A percentile compares a stretch with the other conserved stretches of the same genome.
Evolutionary conservation across 2,329 filamentous ascomycete genomes (phyloP).

Genomic region (Talaromyces verruculosus): DNA sequence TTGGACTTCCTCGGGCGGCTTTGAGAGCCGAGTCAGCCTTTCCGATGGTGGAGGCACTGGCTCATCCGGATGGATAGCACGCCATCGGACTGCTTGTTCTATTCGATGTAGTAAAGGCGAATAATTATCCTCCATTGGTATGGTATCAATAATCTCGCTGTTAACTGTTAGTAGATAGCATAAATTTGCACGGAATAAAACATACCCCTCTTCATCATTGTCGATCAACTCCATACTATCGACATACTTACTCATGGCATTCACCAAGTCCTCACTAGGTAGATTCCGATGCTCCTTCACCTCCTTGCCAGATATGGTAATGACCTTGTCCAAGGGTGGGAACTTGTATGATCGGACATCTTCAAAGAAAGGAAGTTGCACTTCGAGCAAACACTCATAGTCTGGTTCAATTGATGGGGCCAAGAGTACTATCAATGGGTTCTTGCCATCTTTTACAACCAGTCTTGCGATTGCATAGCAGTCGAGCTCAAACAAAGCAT

Average conservation of each 20-base stretch:
- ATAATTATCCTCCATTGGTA: conserved; percentile 76
- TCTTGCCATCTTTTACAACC: conserved; percentile 78
- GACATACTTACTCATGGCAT: conserved; percentile 88
- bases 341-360: conserved; percentile 90
- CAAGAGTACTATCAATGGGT: conserved; percentile 74
- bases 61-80: conserved; percentile 71
- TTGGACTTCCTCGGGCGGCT: conserved; percentile 67
- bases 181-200: background rate
- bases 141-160: conserved; percentile 64
- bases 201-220: conserved; percentile 72
- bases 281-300: conserved; percentile 81
- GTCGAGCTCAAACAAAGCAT: conserved; percentile 79
- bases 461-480: conserved; percentile 83
- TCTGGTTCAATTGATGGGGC: conserved; percentile 76
- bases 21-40: conserved; percentile 69
- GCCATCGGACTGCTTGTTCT: conserved; percentile 78
- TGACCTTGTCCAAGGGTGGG: conserved; percentile 79
- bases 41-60: conserved; percentile 62
- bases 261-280: conserved; percentile 69
- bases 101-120: conserved; percentile 86
- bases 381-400: conserved; percentile 82
- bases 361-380: conserved; percentile 89
- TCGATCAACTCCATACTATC: conserved; percentile 85
- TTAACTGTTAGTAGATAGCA: conserved; percentile 18
- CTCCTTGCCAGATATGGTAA: conserved; percentile 80